These are phyloP conservation scores for Prunus armeniaca DNA, from an alignment of 306 rosid species.

Conservation along the genomic window DNA sequence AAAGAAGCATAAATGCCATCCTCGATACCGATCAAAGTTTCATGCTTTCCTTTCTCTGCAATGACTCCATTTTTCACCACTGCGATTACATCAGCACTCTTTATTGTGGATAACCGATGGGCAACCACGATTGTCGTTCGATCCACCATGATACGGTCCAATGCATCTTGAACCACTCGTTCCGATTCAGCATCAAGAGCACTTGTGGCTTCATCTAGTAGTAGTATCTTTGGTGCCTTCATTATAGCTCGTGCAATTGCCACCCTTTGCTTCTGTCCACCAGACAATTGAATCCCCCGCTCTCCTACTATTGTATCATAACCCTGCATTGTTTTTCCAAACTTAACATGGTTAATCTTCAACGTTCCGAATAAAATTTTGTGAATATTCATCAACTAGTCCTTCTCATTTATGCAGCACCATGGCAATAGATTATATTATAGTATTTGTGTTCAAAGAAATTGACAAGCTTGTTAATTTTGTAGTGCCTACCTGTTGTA, in stretches of 20 bases:
- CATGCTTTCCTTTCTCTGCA: slow-evolving; percentile 38
- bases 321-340: too few species aligned
- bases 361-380: not conserved
- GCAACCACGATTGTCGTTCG: slow-evolving; percentile 70
- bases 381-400: not conserved
- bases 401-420: not conserved
- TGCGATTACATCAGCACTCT: slow-evolving; percentile 55
- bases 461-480: not conserved
- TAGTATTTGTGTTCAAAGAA: not conserved
- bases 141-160: slow-evolving; percentile 52
- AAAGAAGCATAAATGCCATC: slow-evolving; percentile 35
- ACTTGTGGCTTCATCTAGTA: slow-evolving; percentile 73
- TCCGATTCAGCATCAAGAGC: slow-evolving; percentile 83
- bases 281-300: slow-evolving; percentile 38
- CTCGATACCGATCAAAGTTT: slow-evolving; percentile 20
- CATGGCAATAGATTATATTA: not conserved
- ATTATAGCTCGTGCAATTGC: slow-evolving; percentile 66
- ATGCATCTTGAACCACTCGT: slow-evolving; percentile 66
- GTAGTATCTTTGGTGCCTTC: slow-evolving; percentile 58
- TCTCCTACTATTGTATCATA: too few species aligned
- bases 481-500: slow-evolving; percentile 44
- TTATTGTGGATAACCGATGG: slow-evolving; percentile 61
- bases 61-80: slow-evolving; percentile 62
- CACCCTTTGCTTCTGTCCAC: slow-evolving; percentile 68
- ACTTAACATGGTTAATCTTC: not conserved